Percentiles rank a stretch among this genome's conserved stretches.
phyloP scores from a whole-genome alignment of 1,284 basidiomycete genomes.

The Salmacisia buchloeana region DNA sequence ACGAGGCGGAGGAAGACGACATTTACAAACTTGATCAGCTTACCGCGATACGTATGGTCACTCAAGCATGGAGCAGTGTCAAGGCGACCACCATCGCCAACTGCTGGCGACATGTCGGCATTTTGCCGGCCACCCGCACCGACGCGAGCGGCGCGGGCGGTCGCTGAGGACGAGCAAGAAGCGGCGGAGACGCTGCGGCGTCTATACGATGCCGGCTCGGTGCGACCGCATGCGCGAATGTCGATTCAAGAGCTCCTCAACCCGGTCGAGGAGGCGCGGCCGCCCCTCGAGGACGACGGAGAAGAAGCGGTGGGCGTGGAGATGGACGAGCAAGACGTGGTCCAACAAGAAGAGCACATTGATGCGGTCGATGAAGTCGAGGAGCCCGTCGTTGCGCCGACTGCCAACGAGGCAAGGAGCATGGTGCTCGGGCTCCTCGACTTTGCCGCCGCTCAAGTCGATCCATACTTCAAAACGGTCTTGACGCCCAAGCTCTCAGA shows the following conservation, averaged over 20 bases:
- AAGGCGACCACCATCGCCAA: not conserved
- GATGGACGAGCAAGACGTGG: not conserved
- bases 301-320: not conserved
- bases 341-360: not conserved
- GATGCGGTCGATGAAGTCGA: not conserved
- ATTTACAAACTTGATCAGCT: constrained; percentile 52
- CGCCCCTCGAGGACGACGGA: not conserved
- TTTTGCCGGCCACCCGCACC: not conserved
- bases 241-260: not conserved
- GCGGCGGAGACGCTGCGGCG: not conserved
- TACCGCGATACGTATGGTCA: constrained; percentile 47
- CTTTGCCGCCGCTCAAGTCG: not conserved
- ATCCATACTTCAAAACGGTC: not conserved
- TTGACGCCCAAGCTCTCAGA: not conserved
- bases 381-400: not conserved
- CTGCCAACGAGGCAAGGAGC: not conserved
- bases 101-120: constrained; percentile 6
- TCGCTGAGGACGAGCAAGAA: not conserved
- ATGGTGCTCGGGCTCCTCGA: not conserved
- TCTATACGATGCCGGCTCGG: not conserved
- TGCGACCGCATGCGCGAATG: not conserved
- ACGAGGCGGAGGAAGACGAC: constrained; percentile 41
- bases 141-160: not conserved
- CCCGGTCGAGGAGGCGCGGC: not conserved
- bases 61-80: not conserved